Conservation (phyloP, 208 protist species). For the Leishmania braziliensis region DNA sequence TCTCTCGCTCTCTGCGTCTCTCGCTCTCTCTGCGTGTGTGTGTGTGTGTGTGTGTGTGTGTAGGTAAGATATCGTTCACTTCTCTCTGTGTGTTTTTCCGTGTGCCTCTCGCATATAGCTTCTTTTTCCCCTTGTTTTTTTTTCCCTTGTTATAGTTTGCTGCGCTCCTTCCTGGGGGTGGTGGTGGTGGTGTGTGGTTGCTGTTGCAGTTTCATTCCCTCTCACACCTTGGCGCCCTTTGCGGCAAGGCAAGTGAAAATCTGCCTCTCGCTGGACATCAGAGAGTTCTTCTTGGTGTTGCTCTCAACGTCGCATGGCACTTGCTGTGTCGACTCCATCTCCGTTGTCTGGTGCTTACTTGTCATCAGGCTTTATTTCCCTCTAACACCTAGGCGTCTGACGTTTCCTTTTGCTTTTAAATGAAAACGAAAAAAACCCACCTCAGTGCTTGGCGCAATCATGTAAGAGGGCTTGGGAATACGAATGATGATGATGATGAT, state of each 20-base stretch:
- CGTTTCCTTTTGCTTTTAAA: not conserved
- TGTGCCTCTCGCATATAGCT: not conserved
- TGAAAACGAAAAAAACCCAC: not conserved
- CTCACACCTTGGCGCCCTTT: not conserved
- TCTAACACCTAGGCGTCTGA: not conserved
- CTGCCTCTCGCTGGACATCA: not conserved
- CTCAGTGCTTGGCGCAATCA: not conserved
- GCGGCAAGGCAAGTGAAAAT: not conserved
- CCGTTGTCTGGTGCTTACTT: not conserved
- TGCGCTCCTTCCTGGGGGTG: slow-evolving; percentile 1
- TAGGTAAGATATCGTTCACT: not conserved
- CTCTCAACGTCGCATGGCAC: not conserved
- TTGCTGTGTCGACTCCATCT: not conserved
- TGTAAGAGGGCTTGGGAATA: not conserved
- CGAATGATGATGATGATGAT: not conserved
- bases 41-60: not conserved
- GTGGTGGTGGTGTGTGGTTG: not conserved
- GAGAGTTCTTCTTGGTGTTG: not conserved
- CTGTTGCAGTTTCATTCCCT: not conserved
- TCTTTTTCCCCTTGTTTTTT: slow-evolving; percentile 6
- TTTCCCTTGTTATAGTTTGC: not conserved
- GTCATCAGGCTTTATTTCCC: not conserved
- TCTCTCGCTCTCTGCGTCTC: not conserved
- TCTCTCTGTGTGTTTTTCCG: not conserved
- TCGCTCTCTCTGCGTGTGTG: not conserved